phyloP scores from a whole-genome alignment of 1,139 yeast species.

The Martiniozyma asiatica region DNA sequence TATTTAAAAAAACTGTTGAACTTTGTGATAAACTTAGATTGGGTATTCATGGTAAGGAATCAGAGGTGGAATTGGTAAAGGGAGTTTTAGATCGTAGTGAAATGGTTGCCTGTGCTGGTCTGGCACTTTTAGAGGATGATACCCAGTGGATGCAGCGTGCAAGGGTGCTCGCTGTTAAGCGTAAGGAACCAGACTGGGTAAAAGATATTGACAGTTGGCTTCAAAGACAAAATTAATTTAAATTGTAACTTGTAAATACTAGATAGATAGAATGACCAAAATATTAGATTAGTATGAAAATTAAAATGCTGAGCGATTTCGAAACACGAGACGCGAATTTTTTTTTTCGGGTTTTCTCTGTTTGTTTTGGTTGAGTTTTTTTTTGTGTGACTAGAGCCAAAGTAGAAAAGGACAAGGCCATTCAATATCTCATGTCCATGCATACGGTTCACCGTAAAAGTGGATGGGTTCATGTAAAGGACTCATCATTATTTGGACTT shows the following conservation, averaged over 20 bases:
- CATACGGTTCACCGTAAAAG: constrained; percentile 25
- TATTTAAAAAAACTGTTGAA: constrained; percentile 9
- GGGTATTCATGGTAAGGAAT: constrained; percentile 6
- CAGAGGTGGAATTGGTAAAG: constrained; percentile 5
- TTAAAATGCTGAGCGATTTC: too few relatives aligned
- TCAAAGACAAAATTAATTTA: too few relatives aligned
- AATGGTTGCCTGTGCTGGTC: constrained; percentile 14
- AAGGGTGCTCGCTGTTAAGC: constrained; percentile 9
- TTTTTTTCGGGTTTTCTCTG: too few relatives aligned
- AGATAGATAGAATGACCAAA: too few relatives aligned
- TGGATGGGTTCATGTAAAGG: constrained; percentile 90
- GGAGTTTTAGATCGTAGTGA: constrained; percentile 12
- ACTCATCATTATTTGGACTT: constrained; percentile 77
- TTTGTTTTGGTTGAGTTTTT: too few relatives aligned
- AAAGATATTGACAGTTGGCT: too few relatives aligned
- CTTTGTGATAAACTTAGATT: constrained; percentile 12
- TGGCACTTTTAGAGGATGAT: constrained; percentile 11
- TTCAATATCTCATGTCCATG: too few relatives aligned
- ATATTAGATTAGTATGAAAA: too few relatives aligned
- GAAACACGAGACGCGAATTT: too few relatives aligned
- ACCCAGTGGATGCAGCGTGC: constrained; percentile 10
- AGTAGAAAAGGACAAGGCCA: too few relatives aligned
- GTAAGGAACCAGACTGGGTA: constrained; percentile 10
- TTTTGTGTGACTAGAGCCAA: too few relatives aligned
- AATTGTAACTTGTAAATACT: too few relatives aligned